phyloP scores from a whole-genome alignment of 805 yeast genomes.

The Metschnikowia reukaufii region DNA sequence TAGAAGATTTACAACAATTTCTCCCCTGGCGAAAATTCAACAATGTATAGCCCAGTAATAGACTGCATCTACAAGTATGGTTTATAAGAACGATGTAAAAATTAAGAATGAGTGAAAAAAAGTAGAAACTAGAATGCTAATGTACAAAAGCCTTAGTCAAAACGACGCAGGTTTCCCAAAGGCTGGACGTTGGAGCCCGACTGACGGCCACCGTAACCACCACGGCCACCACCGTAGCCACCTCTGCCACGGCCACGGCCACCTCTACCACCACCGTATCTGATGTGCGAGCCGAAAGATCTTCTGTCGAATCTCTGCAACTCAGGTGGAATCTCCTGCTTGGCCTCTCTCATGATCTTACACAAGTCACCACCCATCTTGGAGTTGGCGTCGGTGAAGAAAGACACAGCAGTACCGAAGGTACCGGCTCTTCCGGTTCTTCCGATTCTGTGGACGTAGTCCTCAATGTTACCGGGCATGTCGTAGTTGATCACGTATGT shows the following conservation, averaged over 20 bases:
- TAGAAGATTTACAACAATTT: too few relatives aligned
- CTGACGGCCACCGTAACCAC: constrained; percentile 43
- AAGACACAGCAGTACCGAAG: constrained; percentile 90
- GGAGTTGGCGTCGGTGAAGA: constrained; percentile 86
- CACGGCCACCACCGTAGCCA: constrained; percentile 39
- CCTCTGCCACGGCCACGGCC: constrained; percentile 40
- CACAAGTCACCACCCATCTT: constrained; percentile 88
- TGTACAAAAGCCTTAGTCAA: constrained; percentile 18
- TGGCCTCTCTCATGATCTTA: constrained; percentile 91
- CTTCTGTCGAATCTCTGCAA: constrained; percentile 63
- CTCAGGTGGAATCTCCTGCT: constrained; percentile 83
- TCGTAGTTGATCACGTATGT: constrained; percentile 91
- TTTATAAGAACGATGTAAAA: neutral
- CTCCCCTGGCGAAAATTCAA: too few relatives aligned
- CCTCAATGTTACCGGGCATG: constrained; percentile 98
- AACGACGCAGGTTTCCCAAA: constrained; percentile 47
- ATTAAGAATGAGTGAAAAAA: neutral
- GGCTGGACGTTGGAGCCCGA: constrained; percentile 55
- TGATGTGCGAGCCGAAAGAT: constrained; percentile 63
- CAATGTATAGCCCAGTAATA: too few relatives aligned
- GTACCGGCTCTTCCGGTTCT: constrained; percentile 99
- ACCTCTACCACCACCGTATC: constrained; percentile 54
- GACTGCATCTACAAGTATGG: neutral
- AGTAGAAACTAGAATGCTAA: neutral
- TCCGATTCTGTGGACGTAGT: constrained; percentile 98